phyloP scores from a whole-genome alignment of 2,329 filamentous ascomycete species.

The Beauveria caledonica region DNA sequence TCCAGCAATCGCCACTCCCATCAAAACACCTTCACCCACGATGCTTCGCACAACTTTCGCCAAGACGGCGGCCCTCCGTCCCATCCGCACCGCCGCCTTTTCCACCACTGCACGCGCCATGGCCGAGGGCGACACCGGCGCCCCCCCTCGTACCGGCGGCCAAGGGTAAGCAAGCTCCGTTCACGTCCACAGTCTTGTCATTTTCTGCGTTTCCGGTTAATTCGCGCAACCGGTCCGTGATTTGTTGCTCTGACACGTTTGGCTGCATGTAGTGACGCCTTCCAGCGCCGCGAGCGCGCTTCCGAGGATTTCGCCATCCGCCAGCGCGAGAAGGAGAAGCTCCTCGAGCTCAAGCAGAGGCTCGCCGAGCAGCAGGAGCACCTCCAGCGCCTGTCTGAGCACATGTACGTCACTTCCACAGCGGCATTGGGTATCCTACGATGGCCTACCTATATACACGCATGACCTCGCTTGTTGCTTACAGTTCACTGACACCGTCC shows the following conservation, averaged over 20 bases:
- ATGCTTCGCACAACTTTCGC: conserved; percentile 63
- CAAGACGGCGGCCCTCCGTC: conserved; percentile 46
- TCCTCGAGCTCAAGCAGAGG: conserved; percentile 64
- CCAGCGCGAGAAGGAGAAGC: conserved; percentile 86
- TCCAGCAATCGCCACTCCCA: conserved; percentile 1
- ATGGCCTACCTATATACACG: not conserved
- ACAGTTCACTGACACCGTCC: conserved; percentile 1
- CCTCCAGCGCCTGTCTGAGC: conserved; percentile 74
- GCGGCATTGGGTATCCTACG: no score
- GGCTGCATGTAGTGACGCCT: conserved; percentile 61
- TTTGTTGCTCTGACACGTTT: not conserved
- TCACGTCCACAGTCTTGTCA: no score
- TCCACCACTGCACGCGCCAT: conserved; percentile 55
- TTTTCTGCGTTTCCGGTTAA: not conserved
- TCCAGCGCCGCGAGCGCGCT: conserved; percentile 85
- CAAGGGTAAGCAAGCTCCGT: conserved; percentile 38
- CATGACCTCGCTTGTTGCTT: not conserved
- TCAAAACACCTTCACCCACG: conserved; percentile 17
- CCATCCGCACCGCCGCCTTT: conserved; percentile 51
- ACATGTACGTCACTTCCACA: conserved; percentile 57
- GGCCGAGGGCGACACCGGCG: conserved; percentile 62
- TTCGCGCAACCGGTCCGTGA: not conserved
- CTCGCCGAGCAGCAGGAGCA: conserved; percentile 72
- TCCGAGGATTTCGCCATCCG: conserved; percentile 78
- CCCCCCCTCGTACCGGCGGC: conserved; percentile 46